Evolutionary conservation across 1,139 yeast species (phyloP), one percentile per base, ranked within the genome.

Genomic region (Pichia cactophila): DNA sequence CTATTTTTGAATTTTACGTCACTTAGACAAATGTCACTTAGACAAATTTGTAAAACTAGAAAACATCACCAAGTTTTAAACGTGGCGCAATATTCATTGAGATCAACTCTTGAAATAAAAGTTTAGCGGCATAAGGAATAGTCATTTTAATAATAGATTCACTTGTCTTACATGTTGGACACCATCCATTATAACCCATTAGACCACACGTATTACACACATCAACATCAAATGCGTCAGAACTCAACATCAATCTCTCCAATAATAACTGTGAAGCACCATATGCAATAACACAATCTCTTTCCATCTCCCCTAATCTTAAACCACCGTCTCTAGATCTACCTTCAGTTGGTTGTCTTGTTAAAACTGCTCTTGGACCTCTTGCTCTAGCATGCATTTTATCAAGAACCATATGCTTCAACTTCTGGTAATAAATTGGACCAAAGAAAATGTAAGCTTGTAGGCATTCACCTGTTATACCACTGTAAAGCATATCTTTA

Each of bases 331-430:
- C 99, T 69, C 98, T 81, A 2, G 97, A 88, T 69, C 99, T 80
- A 77, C 99, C 99, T 70, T 92, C 99, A 0, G 97, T 92, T 12
- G 99, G 99, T 69, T 92, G 99, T 69, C 99, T 83, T 4, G 99
- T 92, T 56, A 92, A 75, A 23, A 94, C 98, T 0, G 98, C 98
- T 59, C 97, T 81, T 50, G 99, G 99, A 53, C 99, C 99, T 67
- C 98, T 81, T 4, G 98, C 97, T 75, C 99, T 86, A 0, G 98
- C 98, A 64, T 92, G 99, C 97, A 92, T 92, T 70, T 94, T 92
- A 71, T 92, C 99, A 69, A 92, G 72, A 47, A 92, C 99, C 99
- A 92, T 92, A 69, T 92, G 99, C 76, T 94, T 92, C 74, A 92
- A 80, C 67, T 94, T 92, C 70, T 92, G 99, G 68, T 92, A 92